Evolutionary conservation across 441 rosid genomes (phyloP), one percentile per base, ranked within the genome.

Genomic region (Arabidopsis lyrata): DNA sequence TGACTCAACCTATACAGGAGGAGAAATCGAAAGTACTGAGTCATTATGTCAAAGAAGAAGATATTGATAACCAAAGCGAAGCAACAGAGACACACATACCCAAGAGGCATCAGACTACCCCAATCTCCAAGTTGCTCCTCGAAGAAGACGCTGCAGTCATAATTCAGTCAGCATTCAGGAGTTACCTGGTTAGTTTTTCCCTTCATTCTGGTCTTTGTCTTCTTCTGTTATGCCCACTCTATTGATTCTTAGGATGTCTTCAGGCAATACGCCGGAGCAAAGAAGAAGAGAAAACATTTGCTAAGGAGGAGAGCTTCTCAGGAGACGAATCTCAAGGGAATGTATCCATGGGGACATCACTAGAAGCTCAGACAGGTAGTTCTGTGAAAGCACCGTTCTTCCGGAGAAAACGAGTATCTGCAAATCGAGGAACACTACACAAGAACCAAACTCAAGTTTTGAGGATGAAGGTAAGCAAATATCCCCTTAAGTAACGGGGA

Each of bases 121-220:
- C 92, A 44, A 78, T 85, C 44, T 82, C 83, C 34, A 77, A 73
- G 31, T 59, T 85, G 58, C 86, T 87, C 66, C 77, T 63, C 8
- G 83, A 86, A 83, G 93, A 88, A 63, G 95, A 88, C 60, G 99
- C 97, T 14, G 94, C 95, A 18, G 68, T 84, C 39, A 71, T 76
- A 65, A 88, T 94, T 74, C 99, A 94, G 75, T 44, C 89, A 48
- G 95, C 95, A 57, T 89, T 91, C 79, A 81, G 93, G 73, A 59
- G 63, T 50, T 90, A 80, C 77, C 73, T 83, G 88, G 98, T 93
- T 73, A 49, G 63, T 75, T 58, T 42, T n/a, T 27, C 1, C 5
- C 36, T 59, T 27, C 52, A 5, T 13, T 49, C n/a, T 74, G 15
- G 2, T 42, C 10, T 12, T 49, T 52, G 29, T 66, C 27, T 60